Evolutionary conservation across 106 monocot species (phyloP).

Genomic region (Platanthera zijinensis): DNA sequence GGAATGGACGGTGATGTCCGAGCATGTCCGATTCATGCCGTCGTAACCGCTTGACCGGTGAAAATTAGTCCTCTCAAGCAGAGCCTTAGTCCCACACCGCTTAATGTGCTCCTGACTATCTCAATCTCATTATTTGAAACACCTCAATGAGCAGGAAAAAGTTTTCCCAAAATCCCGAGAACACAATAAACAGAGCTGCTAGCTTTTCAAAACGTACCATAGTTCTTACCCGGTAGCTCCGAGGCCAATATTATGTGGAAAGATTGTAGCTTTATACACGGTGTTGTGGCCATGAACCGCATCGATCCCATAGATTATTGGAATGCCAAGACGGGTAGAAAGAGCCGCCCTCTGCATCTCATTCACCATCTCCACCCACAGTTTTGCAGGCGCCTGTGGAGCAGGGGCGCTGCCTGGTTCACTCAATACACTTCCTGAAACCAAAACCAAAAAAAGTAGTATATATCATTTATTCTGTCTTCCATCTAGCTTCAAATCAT

Average conservation of each 20-base stretch:
- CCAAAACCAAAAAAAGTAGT: neutral
- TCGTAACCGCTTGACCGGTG: too few relatives aligned
- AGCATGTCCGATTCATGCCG: too few relatives aligned
- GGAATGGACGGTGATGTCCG: too few relatives aligned
- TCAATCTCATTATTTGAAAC: too few relatives aligned
- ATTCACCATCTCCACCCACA: constrained; percentile 25
- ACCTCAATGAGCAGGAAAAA: too few relatives aligned
- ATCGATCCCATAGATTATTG: constrained; percentile 22
- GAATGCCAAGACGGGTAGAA: constrained; percentile 17
- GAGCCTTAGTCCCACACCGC: too few relatives aligned
- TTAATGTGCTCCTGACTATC: too few relatives aligned
- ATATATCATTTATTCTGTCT: neutral
- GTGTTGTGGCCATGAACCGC: constrained; percentile 22
- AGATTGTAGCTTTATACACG: constrained; percentile 16
- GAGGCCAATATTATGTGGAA: constrained; percentile 24
- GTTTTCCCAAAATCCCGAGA: neutral
- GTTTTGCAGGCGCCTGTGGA: constrained; percentile 8
- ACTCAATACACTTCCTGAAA: constrained; percentile 20
- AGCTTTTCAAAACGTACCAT: too few relatives aligned
- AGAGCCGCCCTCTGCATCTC: constrained; percentile 17
- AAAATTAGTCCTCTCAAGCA: too few relatives aligned
- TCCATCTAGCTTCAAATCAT: neutral
- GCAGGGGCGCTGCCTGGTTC: constrained; percentile 19
- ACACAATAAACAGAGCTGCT: neutral
- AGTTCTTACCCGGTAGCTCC: constrained; percentile 14